phyloP scores from a whole-genome alignment of 352 stramenopile species.

The Pythium biforme region DNA sequence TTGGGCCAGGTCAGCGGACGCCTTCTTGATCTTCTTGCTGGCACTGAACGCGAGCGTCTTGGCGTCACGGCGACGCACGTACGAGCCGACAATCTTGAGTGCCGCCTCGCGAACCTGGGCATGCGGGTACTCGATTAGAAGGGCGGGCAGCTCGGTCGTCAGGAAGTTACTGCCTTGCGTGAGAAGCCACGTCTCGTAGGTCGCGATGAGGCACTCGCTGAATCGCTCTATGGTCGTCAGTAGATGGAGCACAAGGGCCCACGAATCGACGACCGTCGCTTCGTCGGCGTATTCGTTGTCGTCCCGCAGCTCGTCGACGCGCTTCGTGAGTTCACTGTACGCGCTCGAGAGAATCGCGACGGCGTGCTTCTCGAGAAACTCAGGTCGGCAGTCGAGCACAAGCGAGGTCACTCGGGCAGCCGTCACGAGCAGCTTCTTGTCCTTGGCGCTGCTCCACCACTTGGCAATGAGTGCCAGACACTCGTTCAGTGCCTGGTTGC shows the following conservation, averaged over 20 bases:
- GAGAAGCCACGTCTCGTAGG: slow-evolving; percentile 64
- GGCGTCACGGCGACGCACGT: slow-evolving; percentile 49
- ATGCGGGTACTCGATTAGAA: slow-evolving; percentile 75
- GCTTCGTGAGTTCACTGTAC: slow-evolving; percentile 39
- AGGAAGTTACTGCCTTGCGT: slow-evolving; percentile 33
- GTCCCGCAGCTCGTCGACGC: slow-evolving; percentile 1
- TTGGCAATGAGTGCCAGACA: slow-evolving; percentile 84
- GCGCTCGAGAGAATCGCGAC: slow-evolving; percentile 43
- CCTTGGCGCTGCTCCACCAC: slow-evolving; percentile 75
- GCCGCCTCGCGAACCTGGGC: slow-evolving; percentile 65
- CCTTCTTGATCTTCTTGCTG: slow-evolving; percentile 36
- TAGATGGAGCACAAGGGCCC: slow-evolving; percentile 65
- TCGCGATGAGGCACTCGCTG: slow-evolving; percentile 53
- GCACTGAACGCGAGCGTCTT: slow-evolving; percentile 42
- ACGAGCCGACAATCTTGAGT: slow-evolving; percentile 59
- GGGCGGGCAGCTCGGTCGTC: slow-evolving; percentile 42
- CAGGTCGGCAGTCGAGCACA: slow-evolving; percentile 66
- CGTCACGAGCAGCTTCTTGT: slow-evolving; percentile 65
- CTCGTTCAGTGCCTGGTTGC: slow-evolving; percentile 88
- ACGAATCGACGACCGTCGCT: slow-evolving; percentile 35
- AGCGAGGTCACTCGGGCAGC: slow-evolving; percentile 76
- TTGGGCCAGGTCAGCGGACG: slow-evolving; percentile 21
- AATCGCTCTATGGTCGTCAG: slow-evolving; percentile 65
- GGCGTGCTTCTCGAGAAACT: slow-evolving; percentile 72
- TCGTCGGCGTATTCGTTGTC: slow-evolving; percentile 19